phyloP scores from a whole-genome alignment of 164 flowering plant genomes.

The Macadamia tetraphylla region DNA sequence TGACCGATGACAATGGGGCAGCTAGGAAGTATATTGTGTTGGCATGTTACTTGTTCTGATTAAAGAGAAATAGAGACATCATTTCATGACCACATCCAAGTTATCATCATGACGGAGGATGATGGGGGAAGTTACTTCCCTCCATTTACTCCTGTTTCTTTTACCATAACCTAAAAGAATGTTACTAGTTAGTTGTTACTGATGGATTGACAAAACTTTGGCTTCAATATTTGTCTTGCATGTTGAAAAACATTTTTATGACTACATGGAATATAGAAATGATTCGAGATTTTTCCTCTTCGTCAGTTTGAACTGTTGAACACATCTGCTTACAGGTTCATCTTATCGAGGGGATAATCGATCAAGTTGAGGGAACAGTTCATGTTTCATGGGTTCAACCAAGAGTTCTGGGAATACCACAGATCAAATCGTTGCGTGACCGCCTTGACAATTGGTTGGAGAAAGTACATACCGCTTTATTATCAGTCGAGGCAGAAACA shows the following conservation, averaged over 20 bases:
- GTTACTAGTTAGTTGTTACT: too few relatives aligned
- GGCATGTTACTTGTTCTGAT: too few relatives aligned
- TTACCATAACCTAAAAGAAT: too few relatives aligned
- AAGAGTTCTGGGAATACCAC: slow-evolving; percentile 76
- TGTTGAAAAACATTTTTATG: not conserved
- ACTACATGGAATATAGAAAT: not conserved
- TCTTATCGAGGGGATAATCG: slow-evolving; percentile 90
- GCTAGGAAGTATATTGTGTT: too few relatives aligned
- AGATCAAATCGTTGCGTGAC: slow-evolving; percentile 76
- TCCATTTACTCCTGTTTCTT: too few relatives aligned
- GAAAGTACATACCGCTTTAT: slow-evolving; percentile 75
- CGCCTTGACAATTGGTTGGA: slow-evolving; percentile 76
- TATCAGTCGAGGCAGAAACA: slow-evolving; percentile 86
- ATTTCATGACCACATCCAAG: too few relatives aligned
- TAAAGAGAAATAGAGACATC: too few relatives aligned
- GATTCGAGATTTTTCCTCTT: not conserved
- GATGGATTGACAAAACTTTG: not conserved
- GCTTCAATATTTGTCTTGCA: not conserved
- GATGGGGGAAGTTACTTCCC: too few relatives aligned
- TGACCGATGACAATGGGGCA: too few relatives aligned
- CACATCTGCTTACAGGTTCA: slow-evolving; percentile 57
- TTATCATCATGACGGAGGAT: too few relatives aligned
- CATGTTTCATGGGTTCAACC: slow-evolving; percentile 98
- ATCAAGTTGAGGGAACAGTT: slow-evolving; percentile 91
- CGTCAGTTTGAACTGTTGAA: not conserved